Base-by-base conservation (phyloP, 139 green algal species). In the Micractinium sp. region DNA sequence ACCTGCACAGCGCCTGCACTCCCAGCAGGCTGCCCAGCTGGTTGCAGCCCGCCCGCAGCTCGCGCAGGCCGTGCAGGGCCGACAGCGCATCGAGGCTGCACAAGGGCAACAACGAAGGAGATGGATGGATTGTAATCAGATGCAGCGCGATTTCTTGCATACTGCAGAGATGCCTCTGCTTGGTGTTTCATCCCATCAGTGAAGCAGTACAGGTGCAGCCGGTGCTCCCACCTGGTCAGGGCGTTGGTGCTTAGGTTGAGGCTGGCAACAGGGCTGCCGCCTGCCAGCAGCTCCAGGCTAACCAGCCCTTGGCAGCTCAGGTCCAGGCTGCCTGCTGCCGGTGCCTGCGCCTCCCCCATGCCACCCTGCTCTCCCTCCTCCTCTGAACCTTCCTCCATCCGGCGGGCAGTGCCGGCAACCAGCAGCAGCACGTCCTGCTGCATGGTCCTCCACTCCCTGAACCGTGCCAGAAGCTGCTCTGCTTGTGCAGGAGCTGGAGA, bases 361-460 rank as follows among this genome's bases (percentile, higher is more conserved):
- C 31, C n/a, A 47, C 29, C 80, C 27, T 19, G 0, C 47, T 20
- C 77, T 18, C 27, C 35, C 2, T 27, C 82, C 23, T 9, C 35
- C 23, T 78, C 83, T 39, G 20, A 19, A 3, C 3, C 83, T 1
- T 15, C 67, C 1, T 31, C 67, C 25, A 47, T 29, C 15, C 47
- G 36, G 25, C 36, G 2, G 0, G 66, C 66, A 7, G 41, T 27
- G 1, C 22, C 16, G 1, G 39, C 83, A 29, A 81, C 67, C 38
- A 79, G 71, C 23, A 47, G 41, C 67, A 82, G 85, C 85, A 88
- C 20, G 27, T 39, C 20, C 47, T 82, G 47, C 85, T 88, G 85
- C 47, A 31, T 2, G 3, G 2, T 41, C 47, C 77, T 73, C 85
- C 73, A 82, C 73, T 63, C 71, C 12, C 71, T 7, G 66, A 39